These are phyloP conservation scores for Pyrus hybrid DNA, from an alignment of 331 rosid genomes.

Conservation along the genomic window DNA sequence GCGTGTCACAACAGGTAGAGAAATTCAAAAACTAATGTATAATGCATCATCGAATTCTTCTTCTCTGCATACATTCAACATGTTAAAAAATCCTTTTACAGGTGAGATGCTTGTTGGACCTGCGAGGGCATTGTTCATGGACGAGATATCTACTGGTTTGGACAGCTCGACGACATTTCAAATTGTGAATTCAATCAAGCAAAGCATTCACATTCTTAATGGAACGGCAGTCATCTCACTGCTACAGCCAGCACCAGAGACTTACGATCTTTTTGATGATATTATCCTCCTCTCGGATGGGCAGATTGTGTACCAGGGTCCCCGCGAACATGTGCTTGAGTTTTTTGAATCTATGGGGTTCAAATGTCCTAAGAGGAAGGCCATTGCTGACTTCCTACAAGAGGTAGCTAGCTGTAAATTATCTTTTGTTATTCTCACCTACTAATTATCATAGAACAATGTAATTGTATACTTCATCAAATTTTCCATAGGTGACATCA, in stretches of 20 bases:
- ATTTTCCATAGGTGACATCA: conserved; percentile 40
- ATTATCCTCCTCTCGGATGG: conserved; percentile 67
- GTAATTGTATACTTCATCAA: neutral
- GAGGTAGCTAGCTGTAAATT: conserved; percentile 35
- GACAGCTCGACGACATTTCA: conserved; percentile 79
- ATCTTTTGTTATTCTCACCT: neutral
- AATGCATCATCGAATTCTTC: neutral
- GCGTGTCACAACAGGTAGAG: conserved; percentile 66
- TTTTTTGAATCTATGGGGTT: conserved; percentile 65
- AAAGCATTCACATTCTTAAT: conserved; percentile 43
- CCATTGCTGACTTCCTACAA: conserved; percentile 74
- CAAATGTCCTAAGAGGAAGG: conserved; percentile 65
- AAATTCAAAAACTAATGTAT: neutral
- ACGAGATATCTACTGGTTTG: conserved; percentile 76
- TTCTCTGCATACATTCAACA: neutral
- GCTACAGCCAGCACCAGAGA: conserved; percentile 82
- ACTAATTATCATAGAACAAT: neutral
- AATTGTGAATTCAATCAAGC: conserved; percentile 53
- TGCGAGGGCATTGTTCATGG: conserved; percentile 66
- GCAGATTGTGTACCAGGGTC: conserved; percentile 71
- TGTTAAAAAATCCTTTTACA: neutral
- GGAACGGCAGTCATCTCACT: conserved; percentile 62
- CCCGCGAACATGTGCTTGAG: conserved; percentile 50
- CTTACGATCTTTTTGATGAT: conserved; percentile 73
- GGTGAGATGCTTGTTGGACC: conserved; percentile 78